phyloP scores from a whole-genome alignment of 495 filamentous ascomycete species.

The Tricharina praecox region DNA sequence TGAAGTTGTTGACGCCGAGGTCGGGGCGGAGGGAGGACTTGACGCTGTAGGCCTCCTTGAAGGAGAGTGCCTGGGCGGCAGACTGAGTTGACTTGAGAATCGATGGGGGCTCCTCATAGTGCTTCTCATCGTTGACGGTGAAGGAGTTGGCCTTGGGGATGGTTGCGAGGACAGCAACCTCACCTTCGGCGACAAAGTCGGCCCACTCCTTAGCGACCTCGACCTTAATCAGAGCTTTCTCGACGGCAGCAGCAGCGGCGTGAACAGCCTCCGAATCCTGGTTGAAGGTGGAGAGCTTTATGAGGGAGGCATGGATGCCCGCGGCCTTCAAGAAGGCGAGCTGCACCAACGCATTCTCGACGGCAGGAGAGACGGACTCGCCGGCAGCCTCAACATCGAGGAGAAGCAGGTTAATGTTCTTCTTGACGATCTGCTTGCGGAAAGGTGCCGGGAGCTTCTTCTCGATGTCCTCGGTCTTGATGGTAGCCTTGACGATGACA shows the following conservation, averaged over 20 bases:
- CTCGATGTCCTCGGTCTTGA: slow-evolving; percentile 77
- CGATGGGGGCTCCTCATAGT: slow-evolving; percentile 42
- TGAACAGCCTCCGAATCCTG: slow-evolving; percentile 31
- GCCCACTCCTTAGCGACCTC: slow-evolving; percentile 68
- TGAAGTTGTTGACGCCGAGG: slow-evolving; percentile 64
- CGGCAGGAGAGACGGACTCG: slow-evolving; percentile 36
- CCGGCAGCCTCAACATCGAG: slow-evolving; percentile 62
- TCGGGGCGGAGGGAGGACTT: slow-evolving; percentile 64
- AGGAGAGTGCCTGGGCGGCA: slow-evolving; percentile 70
- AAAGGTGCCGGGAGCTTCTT: slow-evolving; percentile 59
- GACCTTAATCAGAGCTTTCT: slow-evolving; percentile 49
- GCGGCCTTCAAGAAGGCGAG: slow-evolving; percentile 66
- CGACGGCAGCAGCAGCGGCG: slow-evolving; percentile 47
- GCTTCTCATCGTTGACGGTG: slow-evolving; percentile 57
- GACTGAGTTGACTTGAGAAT: slow-evolving; percentile 60
- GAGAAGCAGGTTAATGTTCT: slow-evolving; percentile 50
- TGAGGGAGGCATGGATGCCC: slow-evolving; percentile 27
- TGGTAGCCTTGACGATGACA: slow-evolving; percentile 55
- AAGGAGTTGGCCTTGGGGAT: slow-evolving; percentile 65
- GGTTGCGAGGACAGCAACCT: slow-evolving; percentile 36
- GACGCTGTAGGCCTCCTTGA: slow-evolving; percentile 86
- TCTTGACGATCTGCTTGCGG: slow-evolving; percentile 49
- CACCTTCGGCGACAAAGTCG: slow-evolving; percentile 42
- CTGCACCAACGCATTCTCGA: slow-evolving; percentile 43
- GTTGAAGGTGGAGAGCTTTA: slow-evolving; percentile 37